Evolutionary conservation across 202 grass and related monocot genomes (phyloP), one percentile per base, ranked within the genome.

Genomic region (Eragrostis tef): DNA sequence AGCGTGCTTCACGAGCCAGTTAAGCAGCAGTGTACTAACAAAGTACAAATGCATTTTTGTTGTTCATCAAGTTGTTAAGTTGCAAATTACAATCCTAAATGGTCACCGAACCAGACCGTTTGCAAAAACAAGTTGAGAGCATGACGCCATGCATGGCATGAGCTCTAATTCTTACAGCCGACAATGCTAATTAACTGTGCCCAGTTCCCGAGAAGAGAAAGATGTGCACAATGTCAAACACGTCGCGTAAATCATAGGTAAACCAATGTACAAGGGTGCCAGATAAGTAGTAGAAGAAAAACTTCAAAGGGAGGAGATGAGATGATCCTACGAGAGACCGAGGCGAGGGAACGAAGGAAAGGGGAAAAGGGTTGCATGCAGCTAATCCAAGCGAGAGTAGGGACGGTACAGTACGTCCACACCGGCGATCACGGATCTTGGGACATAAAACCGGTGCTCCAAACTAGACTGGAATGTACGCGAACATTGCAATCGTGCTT

Each of bases 351-450:
- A 17, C 25, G 36, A 88, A 85, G 70, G 64, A 80, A 84, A 80
- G 58, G 58, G 50, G n/a, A 65, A 83, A 75, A 71, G 62, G 19
- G 45, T 15, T 5, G 75, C 31, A 46, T 84, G 77, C 75, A 64
- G 76, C 48, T 31, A 60, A 29, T 73, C 20, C 74, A 83, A 88
- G 86, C 79, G 53, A 77, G 6, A 43, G 31, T 0, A 12, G 7
- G 31, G 46, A 22, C n/a, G n/a, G n/a, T 22, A 6, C 1, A 22
- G 27, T 42, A 48, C 52, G 25, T 75, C 39, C 54, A 46, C 75
- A 24, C 79, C 84, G 85, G 26, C 65, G 71, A 81, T 87, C 71
- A 26, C 64, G 89, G 89, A 87, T 90, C 89, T 47, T 11, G 39
- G 7, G 70, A 26, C 63, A 50, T n/a, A 41, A 71, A 24, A 41